Base-by-base conservation (phyloP, 2,329 filamentous ascomycete species). In the Exophiala sp. region DNA sequence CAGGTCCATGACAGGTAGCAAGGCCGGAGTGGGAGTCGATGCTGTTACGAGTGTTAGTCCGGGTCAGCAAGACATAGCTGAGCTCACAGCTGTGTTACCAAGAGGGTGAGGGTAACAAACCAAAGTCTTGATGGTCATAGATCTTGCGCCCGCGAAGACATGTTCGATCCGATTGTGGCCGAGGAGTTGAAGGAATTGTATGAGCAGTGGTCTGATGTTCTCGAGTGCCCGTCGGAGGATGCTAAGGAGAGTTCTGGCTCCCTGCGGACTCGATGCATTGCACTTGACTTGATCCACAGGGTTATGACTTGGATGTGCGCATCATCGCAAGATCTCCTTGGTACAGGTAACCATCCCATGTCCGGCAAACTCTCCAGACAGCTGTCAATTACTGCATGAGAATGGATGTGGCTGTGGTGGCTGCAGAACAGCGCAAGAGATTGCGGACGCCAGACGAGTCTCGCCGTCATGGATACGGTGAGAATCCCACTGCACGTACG, bases 1-100 rank as follows among this genome's bases (percentile, higher is more conserved):
- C 38, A 60, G 41, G 43, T 60, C 58, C 58, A 60, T 60, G 47
- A 42, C 21, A 14, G 27, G 24, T 21, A 24, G 14, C 8, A 16
- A 6, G 14, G 34, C 34, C 6, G 18, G 7, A 4, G 14, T 13
- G 6, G 18, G 13, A 19, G n/a, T 27, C 9, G 7, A 22, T 18
- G 14, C 18, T 37, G 34, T n/a, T 35, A 13, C 2, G 43, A 21
- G 22, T 3, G 18, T 29, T 11, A n/a, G 24, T 11, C 22, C 23
- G 38, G 30, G 4, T 34, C 19, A 38, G 14, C 40, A 18, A 14
- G 30, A 24, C 32, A 34, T 13, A 27, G 14, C 10, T 13, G 22
- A 6, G 24, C 24, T 27, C 6, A 27, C n/a, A 27, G 24, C 24
- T 10, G n/a, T 42, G 34, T 21, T 48, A n/a, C 16, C 35, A 13